Evolutionary conservation across 345 rosid species (phyloP), one percentile per base, ranked within the genome.

Genomic region (Passiflora organensis): DNA sequence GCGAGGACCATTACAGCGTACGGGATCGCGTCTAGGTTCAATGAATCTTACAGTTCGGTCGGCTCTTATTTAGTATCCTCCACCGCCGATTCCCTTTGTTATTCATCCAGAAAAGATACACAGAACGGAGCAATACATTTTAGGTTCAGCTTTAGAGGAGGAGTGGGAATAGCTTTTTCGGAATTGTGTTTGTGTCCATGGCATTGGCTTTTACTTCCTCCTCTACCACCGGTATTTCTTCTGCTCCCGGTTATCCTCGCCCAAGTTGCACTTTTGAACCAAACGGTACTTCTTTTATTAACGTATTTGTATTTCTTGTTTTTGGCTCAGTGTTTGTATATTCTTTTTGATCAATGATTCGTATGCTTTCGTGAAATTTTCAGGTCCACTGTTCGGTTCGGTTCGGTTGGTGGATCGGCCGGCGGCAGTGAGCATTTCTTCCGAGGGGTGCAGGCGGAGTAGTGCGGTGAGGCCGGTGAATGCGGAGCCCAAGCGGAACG

Each of bases 321-420:
- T 51, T 42, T 70, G 62, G n/a, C n/a, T n/a, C n/a, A n/a, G n/a
- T n/a, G n/a, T n/a, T n/a, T n/a, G n/a, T n/a, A n/a, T n/a, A n/a
- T n/a, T n/a, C 47, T 48, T 38, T 58, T 36, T 4, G 20, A 18
- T 11, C 11, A 10, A 13, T 53, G 59, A 32, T 53, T 10, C 6
- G 8, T 11, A 6, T 13, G 37, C 9, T 39, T 44, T 8, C 8
- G 8, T 32, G n/a, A n/a, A n/a, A n/a, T 41, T 34, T 44, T 20
- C 79, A 85, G 97, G 68, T 49, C 16, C 82, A 0, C 86, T 73
- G 61, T 60, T 83, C 6, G 87, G 83, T 17, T 82, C 83, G 1
- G 63, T 87, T 53, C 71, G 75, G 56, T 42, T 68, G 10, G 10
- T 50, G 36, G 87, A 85, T 66, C 78, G 81, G 48, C 64, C 72